Percentiles rank a stretch among this genome's conserved stretches.
Conservation (phyloP, 164 flowering plant species). For the Macadamia tetraphylla region DNA sequence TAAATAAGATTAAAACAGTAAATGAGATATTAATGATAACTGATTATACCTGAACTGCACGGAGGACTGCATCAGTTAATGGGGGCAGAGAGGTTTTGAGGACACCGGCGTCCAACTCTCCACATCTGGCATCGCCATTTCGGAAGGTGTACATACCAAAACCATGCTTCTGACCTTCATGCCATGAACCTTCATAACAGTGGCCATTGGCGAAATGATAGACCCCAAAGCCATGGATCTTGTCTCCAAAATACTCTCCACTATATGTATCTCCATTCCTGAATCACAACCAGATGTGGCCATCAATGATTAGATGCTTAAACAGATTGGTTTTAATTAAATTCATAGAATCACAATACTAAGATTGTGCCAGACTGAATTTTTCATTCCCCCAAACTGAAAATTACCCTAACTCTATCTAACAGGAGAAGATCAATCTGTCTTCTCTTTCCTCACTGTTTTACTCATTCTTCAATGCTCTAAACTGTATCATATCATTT, state of each 20-base stretch:
- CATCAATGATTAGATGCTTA: conserved; percentile 2
- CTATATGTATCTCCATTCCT: conserved; percentile 95
- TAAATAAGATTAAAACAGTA: background rate
- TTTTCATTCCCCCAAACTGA: background rate
- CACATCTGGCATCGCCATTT: conserved; percentile 64
- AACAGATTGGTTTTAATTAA: background rate
- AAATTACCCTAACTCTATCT: conserved; percentile 23
- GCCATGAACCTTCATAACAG: conserved; percentile 96
- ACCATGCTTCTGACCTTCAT: conserved; percentile 94
- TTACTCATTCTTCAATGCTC: background rate
- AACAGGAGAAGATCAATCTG: conserved; percentile 37
- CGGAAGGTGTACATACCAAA: conserved; percentile 86
- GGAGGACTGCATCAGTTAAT: conserved; percentile 48
- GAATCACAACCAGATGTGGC: conserved; percentile 4
- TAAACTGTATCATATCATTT: background rate
- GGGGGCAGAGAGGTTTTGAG: conserved; percentile 50
- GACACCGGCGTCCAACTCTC: conserved; percentile 78
- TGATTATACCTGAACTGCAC: conserved; percentile 68
- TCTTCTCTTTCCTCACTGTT: conserved; percentile 39
- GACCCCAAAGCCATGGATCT: conserved; percentile 92
- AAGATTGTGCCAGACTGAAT: background rate
- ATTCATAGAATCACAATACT: background rate
- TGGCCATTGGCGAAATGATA: conserved; percentile 95
- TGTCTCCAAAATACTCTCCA: conserved; percentile 96
- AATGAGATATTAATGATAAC: background rate